Evolutionary conservation across 1,284 basidiomycete species (phyloP).

Genomic region (Tremellales sp.): DNA sequence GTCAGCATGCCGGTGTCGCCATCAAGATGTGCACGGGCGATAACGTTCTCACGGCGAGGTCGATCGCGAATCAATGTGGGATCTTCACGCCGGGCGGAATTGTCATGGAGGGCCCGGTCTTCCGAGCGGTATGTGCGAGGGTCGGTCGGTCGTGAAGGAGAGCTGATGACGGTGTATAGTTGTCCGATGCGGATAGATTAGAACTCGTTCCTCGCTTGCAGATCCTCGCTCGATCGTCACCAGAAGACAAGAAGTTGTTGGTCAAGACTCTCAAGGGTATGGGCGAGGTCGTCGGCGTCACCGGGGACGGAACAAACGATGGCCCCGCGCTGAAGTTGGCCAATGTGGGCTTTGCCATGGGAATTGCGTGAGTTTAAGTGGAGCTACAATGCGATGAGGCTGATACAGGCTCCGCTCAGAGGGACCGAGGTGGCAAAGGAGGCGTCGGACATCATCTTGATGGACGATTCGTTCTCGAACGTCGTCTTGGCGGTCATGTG

Average conservation of each 20-base stretch:
- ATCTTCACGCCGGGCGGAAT: conserved; percentile 89
- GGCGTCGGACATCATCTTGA: conserved; percentile 96
- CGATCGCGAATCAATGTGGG: conserved; percentile 91
- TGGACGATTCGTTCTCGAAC: conserved; percentile 96
- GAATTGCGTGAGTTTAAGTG: conserved; percentile 60
- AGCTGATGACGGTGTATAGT: conserved; percentile 20
- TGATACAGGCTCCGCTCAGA: conserved; percentile 6
- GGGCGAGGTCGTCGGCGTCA: conserved; percentile 93
- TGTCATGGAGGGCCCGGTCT: conserved; percentile 90
- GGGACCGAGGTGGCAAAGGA: conserved; percentile 99
- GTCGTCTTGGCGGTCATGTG: conserved; percentile 98
- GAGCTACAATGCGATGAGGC: not conserved
- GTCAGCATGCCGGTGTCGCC: conserved; percentile 82
- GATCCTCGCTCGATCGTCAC: conserved; percentile 85
- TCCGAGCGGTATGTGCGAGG: conserved; percentile 48
- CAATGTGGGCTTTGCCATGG: conserved; percentile 95
- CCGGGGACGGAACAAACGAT: conserved; percentile 97
- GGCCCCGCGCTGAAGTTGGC: conserved; percentile 94
- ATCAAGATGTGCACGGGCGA: conserved; percentile 99
- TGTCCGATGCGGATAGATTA: conserved; percentile 52
- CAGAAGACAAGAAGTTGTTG: conserved; percentile 91
- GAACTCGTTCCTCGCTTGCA: conserved; percentile 56
- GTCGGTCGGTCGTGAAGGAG: not conserved
- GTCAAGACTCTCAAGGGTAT: conserved; percentile 83
- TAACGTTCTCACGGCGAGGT: conserved; percentile 78